Evolutionary conservation across 2,329 filamentous ascomycete genomes (phyloP).

Genomic region (Elsinoe ampelina): DNA sequence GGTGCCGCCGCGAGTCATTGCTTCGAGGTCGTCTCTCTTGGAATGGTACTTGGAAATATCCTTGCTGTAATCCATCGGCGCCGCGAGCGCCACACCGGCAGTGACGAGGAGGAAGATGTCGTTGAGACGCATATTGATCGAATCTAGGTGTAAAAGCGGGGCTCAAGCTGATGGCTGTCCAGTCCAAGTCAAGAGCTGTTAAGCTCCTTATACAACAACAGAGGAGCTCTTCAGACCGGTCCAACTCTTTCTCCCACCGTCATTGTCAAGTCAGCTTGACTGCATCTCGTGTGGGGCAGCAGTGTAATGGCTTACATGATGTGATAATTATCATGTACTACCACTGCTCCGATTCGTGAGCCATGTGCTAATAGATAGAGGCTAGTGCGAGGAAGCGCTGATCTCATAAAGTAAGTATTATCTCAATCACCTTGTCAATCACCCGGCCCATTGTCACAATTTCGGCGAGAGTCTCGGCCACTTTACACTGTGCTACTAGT

Average conservation of each 20-base stretch:
- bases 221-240: too few species aligned
- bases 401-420: too few species aligned
- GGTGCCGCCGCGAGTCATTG: neutral
- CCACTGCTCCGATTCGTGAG: too few species aligned
- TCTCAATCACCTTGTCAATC: too few species aligned
- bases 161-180: neutral
- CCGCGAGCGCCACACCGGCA: neutral
- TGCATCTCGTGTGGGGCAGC: neutral
- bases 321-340: too few species aligned
- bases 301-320: neutral
- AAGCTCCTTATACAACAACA: neutral
- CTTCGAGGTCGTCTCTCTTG: constrained; percentile 2
- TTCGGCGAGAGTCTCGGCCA: too few species aligned
- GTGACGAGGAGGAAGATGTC: neutral
- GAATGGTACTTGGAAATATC: neutral
- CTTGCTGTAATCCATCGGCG: neutral
- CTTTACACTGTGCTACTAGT: too few species aligned
- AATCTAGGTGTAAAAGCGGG: neutral
- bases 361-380: too few species aligned
- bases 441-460: too few species aligned
- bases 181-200: neutral
- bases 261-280: neutral
- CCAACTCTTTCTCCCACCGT: neutral
- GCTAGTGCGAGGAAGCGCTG: too few species aligned
- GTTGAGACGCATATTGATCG: neutral